Conservation (phyloP, 2,329 filamentous ascomycete species). For the Cytospora mali region DNA sequence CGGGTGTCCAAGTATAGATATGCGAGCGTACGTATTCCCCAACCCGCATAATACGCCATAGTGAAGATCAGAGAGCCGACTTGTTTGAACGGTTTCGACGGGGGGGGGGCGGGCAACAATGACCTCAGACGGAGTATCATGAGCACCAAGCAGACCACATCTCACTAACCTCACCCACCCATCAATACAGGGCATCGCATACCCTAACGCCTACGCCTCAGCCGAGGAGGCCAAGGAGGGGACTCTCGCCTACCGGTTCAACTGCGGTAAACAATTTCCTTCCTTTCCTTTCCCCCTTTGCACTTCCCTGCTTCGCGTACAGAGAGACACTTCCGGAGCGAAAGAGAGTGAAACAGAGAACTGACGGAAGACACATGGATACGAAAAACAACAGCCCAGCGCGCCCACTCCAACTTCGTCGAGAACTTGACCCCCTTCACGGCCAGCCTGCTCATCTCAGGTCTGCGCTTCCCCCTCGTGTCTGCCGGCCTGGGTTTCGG, state of each 20-base stretch:
- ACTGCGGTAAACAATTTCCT: constrained; percentile 53
- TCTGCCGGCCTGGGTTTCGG: constrained; percentile 52
- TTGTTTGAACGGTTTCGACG: too few relatives aligned
- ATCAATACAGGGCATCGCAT: constrained; percentile 47
- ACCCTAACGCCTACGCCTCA: constrained; percentile 60
- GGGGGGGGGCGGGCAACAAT: too few relatives aligned
- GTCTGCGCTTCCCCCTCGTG: constrained; percentile 55
- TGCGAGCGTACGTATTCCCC: constrained; percentile 38
- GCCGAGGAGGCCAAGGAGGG: constrained; percentile 58
- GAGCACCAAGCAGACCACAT: not conserved
- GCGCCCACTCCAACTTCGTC: constrained; percentile 64
- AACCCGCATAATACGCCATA: not conserved
- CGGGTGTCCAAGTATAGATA: constrained; percentile 55
- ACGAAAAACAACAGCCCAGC: constrained; percentile 53
- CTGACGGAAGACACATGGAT: not conserved
- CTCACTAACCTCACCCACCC: not conserved
- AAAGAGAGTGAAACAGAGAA: not conserved
- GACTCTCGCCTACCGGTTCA: constrained; percentile 59
- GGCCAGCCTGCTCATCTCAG: constrained; percentile 56
- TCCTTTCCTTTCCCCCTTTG: constrained; percentile 5
- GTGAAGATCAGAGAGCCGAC: too few relatives aligned
- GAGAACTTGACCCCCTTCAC: constrained; percentile 62
- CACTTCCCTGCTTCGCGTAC: not conserved
- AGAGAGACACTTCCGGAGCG: not conserved
- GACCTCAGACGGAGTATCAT: not conserved